Percentiles rank a stretch among this genome's conserved stretches.
phyloP scores from a whole-genome alignment of 495 filamentous ascomycete genomes.

The Neurospora sp. region DNA sequence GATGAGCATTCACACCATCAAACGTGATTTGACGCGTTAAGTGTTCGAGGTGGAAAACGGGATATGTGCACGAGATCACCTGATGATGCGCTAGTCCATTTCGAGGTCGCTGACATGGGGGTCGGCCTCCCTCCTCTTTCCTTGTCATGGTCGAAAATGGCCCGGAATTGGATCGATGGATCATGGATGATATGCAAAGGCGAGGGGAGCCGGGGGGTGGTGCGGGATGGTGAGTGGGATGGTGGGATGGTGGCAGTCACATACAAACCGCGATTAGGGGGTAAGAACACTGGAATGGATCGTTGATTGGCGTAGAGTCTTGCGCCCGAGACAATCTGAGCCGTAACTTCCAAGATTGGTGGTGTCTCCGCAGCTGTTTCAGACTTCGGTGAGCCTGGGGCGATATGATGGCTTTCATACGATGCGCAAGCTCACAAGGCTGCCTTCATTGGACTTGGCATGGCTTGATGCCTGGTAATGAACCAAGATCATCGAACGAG shows the following conservation, averaged over 20 bases:
- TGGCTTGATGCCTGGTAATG: neutral
- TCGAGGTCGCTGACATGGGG: neutral
- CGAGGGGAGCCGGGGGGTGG: neutral
- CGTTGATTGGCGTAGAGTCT: neutral
- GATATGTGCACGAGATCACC: constrained; percentile 15
- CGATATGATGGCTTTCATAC: neutral
- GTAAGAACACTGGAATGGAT: neutral
- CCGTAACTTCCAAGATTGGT: neutral
- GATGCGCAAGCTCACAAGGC: neutral
- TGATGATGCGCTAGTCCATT: constrained; percentile 12
- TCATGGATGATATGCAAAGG: neutral
- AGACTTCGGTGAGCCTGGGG: neutral
- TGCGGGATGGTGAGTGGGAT: neutral
- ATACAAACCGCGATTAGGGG: neutral
- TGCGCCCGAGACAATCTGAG: neutral
- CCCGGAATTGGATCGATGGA: neutral
- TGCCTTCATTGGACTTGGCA: neutral
- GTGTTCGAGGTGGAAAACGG: constrained; percentile 6
- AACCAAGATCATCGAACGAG: neutral
- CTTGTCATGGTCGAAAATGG: neutral
- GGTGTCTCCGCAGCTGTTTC: neutral
- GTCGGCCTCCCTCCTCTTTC: neutral
- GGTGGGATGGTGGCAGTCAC: neutral
- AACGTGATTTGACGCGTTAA: constrained; percentile 21
- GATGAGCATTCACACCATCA: constrained; percentile 4